Percentiles rank a stretch among this genome's conserved stretches.
Evolutionary conservation across 2,329 filamentous ascomycete species (phyloP).

Genomic region (Atkinsonella texensis): DNA sequence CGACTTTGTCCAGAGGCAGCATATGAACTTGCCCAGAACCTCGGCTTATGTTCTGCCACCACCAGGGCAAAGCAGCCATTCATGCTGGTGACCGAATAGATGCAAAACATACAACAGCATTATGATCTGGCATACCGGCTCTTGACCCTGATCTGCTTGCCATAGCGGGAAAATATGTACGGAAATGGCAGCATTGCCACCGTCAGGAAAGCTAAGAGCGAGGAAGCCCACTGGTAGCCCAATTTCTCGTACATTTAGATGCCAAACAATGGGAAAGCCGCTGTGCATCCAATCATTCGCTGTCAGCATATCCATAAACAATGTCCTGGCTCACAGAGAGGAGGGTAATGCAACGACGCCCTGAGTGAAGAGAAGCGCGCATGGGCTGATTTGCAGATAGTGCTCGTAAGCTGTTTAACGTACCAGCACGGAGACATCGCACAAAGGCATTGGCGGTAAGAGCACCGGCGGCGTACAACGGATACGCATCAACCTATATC

Average conservation of each 20-base stretch:
- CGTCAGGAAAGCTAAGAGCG: slow-evolving; percentile 48
- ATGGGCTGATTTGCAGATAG: background rate
- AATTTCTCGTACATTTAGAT: slow-evolving; percentile 59
- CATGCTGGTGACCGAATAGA: background rate
- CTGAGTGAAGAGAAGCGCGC: background rate
- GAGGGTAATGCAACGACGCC: background rate
- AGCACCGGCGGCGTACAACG: slow-evolving; percentile 61
- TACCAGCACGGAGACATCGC: slow-evolving; percentile 61
- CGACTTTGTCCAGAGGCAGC: background rate
- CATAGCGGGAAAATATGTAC: slow-evolving; percentile 49
- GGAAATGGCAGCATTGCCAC: slow-evolving; percentile 53
- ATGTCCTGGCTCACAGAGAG: background rate
- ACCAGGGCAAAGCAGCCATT: background rate
- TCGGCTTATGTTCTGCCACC: background rate
- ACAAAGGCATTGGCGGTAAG: slow-evolving; percentile 76
- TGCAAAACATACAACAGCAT: background rate
- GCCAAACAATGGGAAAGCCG: slow-evolving; percentile 65
- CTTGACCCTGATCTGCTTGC: slow-evolving; percentile 41
- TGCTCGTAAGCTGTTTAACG: slow-evolving; percentile 13
- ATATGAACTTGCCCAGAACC: background rate
- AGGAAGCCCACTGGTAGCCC: slow-evolving; percentile 59
- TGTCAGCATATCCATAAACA: slow-evolving; percentile 8
- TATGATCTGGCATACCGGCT: slow-evolving; percentile 39
- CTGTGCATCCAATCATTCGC: slow-evolving; percentile 23
- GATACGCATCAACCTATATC: slow-evolving; percentile 58